Evolutionary conservation across 1,284 basidiomycete species (phyloP).

Genomic region (Leccinum pachyderme): DNA sequence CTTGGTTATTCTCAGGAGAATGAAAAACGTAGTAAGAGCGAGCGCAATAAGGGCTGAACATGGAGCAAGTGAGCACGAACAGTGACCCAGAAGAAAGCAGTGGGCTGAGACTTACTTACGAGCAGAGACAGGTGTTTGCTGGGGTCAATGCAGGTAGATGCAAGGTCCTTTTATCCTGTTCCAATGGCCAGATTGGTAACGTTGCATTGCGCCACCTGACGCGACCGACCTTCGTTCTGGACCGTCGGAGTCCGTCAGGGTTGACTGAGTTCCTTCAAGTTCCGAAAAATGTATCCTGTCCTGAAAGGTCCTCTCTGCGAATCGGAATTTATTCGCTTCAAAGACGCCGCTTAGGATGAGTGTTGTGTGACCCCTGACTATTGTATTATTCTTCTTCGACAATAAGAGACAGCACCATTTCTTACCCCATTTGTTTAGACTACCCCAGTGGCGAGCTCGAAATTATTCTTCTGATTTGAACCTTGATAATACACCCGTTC

Average conservation of each 20-base stretch:
- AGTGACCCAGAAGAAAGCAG: neutral
- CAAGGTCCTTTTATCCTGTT: neutral
- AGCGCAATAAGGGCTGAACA: neutral
- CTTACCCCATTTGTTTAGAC: neutral
- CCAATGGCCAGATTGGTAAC: neutral
- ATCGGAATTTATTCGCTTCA: no score
- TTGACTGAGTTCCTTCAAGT: no score
- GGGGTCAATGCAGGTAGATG: neutral
- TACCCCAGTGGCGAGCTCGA: neutral
- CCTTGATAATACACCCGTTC: neutral
- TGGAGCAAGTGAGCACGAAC: neutral
- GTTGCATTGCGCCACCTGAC: neutral
- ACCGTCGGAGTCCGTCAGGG: neutral
- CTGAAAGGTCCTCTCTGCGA: no score
- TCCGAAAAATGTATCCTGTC: no score
- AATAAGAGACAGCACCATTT: neutral
- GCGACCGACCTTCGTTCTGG: neutral
- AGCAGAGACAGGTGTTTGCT: neutral
- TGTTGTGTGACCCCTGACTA: no score
- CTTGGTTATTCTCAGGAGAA: neutral
- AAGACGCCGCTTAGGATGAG: no score
- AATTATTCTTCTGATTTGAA: neutral
- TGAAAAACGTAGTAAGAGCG: neutral
- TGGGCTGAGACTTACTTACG: neutral
- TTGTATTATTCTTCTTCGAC: no score